Evolutionary conservation across 345 rosid genomes (phyloP), one percentile per base, ranked within the genome.

Genomic region (Pistacia vera): DNA sequence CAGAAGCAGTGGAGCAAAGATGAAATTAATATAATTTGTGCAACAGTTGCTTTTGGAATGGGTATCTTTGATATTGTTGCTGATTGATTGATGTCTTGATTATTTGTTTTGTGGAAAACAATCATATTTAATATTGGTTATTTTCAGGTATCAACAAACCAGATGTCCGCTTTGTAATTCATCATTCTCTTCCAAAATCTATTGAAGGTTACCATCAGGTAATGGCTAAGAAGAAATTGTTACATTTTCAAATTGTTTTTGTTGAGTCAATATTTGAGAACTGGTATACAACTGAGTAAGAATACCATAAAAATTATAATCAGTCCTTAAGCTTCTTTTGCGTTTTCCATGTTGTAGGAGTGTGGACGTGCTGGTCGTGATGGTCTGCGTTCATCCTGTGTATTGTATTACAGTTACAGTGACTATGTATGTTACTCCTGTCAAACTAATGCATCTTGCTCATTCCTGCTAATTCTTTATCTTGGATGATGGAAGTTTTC

Each of bases 131-230:
- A 84, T 73, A 61, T 63, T 62, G 66, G 18, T 68, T 86, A 84
- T 88, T 86, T 30, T 33, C 85, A 96, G 99, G 99, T 80, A 96
- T 96, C 79, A 96, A 96, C 86, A 96, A 96, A 81, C 99, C 99
- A 63, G 99, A 96, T 81, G 99, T 96, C 36, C 97, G 99, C 79
- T 96, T 92, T 88, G 99, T 96, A 77, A 93, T 96, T 83, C 99
- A 96, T 83, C 99, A 96, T 81, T 96, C 99, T 56, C 95, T 96
- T 60, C 99, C 99, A 55, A 96, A 96, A 82, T 96, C 99, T 48
- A 92, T 96, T 77, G 99, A 96, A 88, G 99, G 99, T 79, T 96
- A 96, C 83, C 98, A 96, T 85, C 99, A 96, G 95, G 99, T 96
- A 83, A 63, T 61, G 14, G 58, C 73, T 67, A 36, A 59, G 65